Percentiles rank a stretch among this genome's conserved stretches.
phyloP scores from a whole-genome alignment of 768 basidiomycete species.

The Cystofilobasidium bisporidii region DNA sequence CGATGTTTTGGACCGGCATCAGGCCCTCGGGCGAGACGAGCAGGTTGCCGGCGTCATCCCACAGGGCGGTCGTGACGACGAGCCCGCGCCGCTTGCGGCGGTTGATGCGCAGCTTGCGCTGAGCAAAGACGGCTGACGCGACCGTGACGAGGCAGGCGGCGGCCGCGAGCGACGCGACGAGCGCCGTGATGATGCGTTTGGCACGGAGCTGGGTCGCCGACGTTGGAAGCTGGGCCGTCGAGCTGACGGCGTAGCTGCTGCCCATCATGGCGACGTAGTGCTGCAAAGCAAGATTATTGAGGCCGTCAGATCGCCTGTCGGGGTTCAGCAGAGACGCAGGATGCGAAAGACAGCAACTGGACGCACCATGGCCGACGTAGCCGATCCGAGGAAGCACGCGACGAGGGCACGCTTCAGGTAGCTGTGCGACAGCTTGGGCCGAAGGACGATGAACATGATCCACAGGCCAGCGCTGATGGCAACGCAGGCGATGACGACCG shows the following conservation, averaged over 20 bases:
- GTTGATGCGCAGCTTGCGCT: conserved; percentile 30
- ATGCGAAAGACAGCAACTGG: no score
- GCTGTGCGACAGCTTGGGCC: conserved; percentile 41
- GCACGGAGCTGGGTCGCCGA: conserved; percentile 26
- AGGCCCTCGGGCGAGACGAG: conserved; percentile 40
- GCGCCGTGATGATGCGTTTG: conserved; percentile 37
- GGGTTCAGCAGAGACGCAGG: background rate
- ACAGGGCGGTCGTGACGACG: conserved; percentile 38
- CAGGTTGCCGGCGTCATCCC: conserved; percentile 37
- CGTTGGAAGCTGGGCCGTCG: conserved; percentile 16
- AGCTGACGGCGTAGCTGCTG: conserved; percentile 15
- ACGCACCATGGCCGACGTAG: conserved; percentile 36
- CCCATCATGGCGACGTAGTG: conserved; percentile 24
- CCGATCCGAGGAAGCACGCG: conserved; percentile 37
- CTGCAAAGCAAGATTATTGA: background rate
- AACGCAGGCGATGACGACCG: conserved; percentile 39
- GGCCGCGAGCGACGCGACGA: conserved; percentile 38
- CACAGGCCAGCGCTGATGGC: conserved; percentile 39
- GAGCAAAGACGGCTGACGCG: conserved; percentile 36
- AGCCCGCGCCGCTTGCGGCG: conserved; percentile 36
- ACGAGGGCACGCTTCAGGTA: conserved; percentile 37
- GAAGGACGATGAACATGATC: conserved; percentile 42
- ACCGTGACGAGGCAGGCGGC: conserved; percentile 37
- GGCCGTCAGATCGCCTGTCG: background rate
- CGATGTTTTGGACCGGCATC: conserved; percentile 40